A percentile compares a stretch with the other conserved stretches of the same genome.
Evolutionary conservation across 352 stramenopile genomes (phyloP).

Genomic region (Globisporangium cederbergense): DNA sequence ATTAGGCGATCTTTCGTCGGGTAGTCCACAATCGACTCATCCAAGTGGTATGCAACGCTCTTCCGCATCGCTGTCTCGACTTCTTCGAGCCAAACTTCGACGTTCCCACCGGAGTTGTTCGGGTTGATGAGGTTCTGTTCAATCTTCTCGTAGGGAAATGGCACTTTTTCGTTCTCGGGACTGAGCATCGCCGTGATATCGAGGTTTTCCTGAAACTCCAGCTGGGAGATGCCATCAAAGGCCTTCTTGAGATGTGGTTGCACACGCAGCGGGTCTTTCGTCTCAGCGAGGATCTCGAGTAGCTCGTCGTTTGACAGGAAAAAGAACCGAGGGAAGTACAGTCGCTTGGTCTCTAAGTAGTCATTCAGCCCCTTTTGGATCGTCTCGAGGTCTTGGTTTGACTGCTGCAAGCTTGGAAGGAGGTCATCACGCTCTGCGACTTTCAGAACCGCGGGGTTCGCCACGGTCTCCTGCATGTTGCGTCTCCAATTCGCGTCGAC

Average conservation of each 20-base stretch:
- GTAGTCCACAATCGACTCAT: slow-evolving; percentile 85
- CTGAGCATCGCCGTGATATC: slow-evolving; percentile 92
- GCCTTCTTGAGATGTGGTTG: slow-evolving; percentile 93
- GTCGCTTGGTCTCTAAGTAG: slow-evolving; percentile 89
- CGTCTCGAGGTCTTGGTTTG: slow-evolving; percentile 91
- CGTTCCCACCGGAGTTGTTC: slow-evolving; percentile 91
- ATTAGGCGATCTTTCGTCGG: slow-evolving; percentile 81
- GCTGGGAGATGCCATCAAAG: slow-evolving; percentile 90
- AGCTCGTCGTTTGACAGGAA: slow-evolving; percentile 93
- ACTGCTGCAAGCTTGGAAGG: slow-evolving; percentile 81
- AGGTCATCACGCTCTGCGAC: slow-evolving; percentile 79
- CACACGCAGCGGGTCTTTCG: slow-evolving; percentile 92
- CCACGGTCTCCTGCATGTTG: slow-evolving; percentile 86
- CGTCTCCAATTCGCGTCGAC: slow-evolving; percentile 86
- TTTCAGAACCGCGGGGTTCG: slow-evolving; percentile 64
- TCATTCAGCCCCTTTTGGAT: slow-evolving; percentile 94
- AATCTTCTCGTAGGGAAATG: slow-evolving; percentile 87
- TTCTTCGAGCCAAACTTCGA: slow-evolving; percentile 88
- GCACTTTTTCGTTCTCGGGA: slow-evolving; percentile 84
- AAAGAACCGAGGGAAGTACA: slow-evolving; percentile 92
- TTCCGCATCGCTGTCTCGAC: slow-evolving; percentile 87
- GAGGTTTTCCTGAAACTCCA: slow-evolving; percentile 91
- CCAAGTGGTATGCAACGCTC: slow-evolving; percentile 74
- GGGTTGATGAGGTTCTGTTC: slow-evolving; percentile 91
- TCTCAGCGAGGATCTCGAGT: slow-evolving; percentile 91